Evolutionary conservation across 176 grass and related monocot genomes (phyloP).

Genomic region (Triticum urartu): DNA sequence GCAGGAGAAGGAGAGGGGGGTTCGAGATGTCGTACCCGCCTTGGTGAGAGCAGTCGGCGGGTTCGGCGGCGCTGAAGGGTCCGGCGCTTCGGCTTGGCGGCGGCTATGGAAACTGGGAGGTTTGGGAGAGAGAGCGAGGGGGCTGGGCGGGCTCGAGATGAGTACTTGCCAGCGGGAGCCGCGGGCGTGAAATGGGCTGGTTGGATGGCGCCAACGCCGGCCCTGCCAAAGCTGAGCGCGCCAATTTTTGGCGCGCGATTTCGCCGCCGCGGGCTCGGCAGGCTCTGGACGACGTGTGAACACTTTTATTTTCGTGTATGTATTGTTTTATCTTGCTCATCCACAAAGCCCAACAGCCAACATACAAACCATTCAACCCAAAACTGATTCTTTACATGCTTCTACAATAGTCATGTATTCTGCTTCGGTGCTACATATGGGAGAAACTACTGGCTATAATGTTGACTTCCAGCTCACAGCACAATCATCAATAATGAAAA

Average conservation of each 20-base stretch:
- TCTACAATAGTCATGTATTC: too few species aligned
- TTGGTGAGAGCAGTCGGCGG: not conserved
- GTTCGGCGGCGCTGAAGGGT: not conserved
- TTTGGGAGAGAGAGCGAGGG: not conserved
- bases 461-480: too few species aligned
- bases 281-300: too few species aligned
- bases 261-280: not conserved
- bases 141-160: not conserved
- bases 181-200: not conserved
- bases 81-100: constrained; percentile 7
- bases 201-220: not conserved
- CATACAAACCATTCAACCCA: too few species aligned
- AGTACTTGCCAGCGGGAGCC: not conserved
- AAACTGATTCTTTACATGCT: too few species aligned
- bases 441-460: too few species aligned
- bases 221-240: not conserved
- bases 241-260: not conserved
- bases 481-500: too few species aligned
- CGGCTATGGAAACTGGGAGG: not conserved
- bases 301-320: too few species aligned
- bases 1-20: not conserved
- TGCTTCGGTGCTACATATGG: too few species aligned
- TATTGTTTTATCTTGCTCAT: too few species aligned
- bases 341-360: too few species aligned
- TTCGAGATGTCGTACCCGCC: not conserved